Base-by-base conservation (phyloP, 331 rosid species). In the Malus hybrid region DNA sequence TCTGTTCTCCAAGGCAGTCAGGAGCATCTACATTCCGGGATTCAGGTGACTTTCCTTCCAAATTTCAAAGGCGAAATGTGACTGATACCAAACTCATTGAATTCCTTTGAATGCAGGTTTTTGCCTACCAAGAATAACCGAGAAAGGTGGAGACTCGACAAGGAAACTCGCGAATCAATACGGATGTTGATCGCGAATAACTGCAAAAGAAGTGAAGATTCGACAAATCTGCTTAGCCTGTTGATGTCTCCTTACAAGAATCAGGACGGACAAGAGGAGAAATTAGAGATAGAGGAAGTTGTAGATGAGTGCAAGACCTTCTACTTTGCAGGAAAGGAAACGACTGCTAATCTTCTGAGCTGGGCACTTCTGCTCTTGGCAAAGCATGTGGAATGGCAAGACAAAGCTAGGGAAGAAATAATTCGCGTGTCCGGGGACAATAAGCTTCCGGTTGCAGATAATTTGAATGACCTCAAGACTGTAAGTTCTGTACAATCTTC, bases 311-410 rank as follows among this genome's bases (percentile, higher is more conserved):
- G 97, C 75, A 91, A 91, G 87, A 87, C 93, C 61, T 84, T 91
- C 84, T 88, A 93, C 85, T 83, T 93, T 36, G 88, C 91, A 28
- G 97, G 98, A 73, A 93, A 88, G 83, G 97, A 91, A 32, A 84
- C 96, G 22, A 88, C 91, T 5, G 91, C 93, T 68, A 82, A 86
- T 73, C 76, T 91, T 59, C 65, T 89, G 78, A 85, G 91, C 46
- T 93, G 97, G 97, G 83, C 87, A 2, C 86, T 91, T 75, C 78
- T 91, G 60, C 88, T 89, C 31, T 74, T 93, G 8, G 92, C 96
- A 1, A 80, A 77, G 29, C 97, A 91, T 72, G 86, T 74, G 36
- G 91, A 88, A 34, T 91, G 97, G 98, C 96, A 93, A 82, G 77
- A 61, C 62, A 89, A 65, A 86, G 97, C 93, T 10, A 78, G 91